A percentile compares a stretch with the other conserved stretches of the same genome.
phyloP scores from a whole-genome alignment of 768 basidiomycete genomes.

The Rossbeevera mucosa region DNA sequence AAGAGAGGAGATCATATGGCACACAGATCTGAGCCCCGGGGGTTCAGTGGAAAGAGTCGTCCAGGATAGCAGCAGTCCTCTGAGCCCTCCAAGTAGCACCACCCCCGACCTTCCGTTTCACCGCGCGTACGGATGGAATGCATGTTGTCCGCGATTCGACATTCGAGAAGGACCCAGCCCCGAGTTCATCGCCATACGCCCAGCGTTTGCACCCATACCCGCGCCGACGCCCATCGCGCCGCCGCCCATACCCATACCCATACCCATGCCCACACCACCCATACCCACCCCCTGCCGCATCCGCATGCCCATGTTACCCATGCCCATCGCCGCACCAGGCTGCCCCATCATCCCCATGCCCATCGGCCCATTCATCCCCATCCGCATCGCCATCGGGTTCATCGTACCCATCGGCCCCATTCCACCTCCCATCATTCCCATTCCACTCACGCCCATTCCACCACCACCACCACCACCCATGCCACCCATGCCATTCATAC shows the following conservation, averaged over 20 bases:
- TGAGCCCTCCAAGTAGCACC: background rate
- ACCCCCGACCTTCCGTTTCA: constrained; percentile 26
- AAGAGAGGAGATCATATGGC: constrained; percentile 23
- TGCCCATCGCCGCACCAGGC: constrained; percentile 15
- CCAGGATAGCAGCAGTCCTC: background rate
- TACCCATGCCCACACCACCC: constrained; percentile 12
- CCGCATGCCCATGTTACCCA: constrained; percentile 32
- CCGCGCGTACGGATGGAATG: constrained; percentile 64
- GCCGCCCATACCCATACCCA: constrained; percentile 27
- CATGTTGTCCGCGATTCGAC: constrained; percentile 51
- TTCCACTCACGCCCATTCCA: constrained; percentile 25
- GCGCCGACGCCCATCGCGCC: constrained; percentile 34
- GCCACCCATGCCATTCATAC: constrained; percentile 16
- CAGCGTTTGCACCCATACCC: constrained; percentile 30
- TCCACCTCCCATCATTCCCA: constrained; percentile 35
- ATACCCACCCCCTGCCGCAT: constrained; percentile 37
- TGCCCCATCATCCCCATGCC: constrained; percentile 37
- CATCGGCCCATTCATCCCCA: constrained; percentile 23
- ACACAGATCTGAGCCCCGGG: constrained; percentile 14
- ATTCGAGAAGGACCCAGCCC: constrained; percentile 47
- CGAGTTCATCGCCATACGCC: constrained; percentile 39
- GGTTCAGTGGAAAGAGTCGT: background rate
- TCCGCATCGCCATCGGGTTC: constrained; percentile 31
- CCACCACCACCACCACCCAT: constrained; percentile 12
- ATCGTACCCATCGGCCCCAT: constrained; percentile 25